These are phyloP conservation scores for Suillus subalutaceus DNA, from an alignment of 768 basidiomycete genomes.

Conservation along the genomic window DNA sequence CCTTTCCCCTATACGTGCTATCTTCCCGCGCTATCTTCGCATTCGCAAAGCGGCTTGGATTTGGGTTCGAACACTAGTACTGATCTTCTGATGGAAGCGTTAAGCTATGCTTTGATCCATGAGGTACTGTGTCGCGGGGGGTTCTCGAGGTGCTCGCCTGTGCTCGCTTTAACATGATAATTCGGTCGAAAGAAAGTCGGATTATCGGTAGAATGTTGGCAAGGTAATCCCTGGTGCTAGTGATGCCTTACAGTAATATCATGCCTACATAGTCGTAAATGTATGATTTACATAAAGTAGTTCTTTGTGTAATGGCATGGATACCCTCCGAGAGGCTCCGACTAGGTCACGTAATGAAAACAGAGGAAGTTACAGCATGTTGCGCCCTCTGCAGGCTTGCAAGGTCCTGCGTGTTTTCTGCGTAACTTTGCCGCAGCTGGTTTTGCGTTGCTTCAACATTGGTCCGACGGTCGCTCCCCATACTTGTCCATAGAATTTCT, in stretches of 20 bases:
- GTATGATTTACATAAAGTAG: background rate
- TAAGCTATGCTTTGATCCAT: background rate
- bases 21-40: background rate
- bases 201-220: background rate
- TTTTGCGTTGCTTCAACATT: background rate
- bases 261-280: background rate
- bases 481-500: background rate
- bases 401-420: background rate
- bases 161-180: background rate
- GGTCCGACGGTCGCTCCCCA: background rate
- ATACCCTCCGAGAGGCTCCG: background rate
- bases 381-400: background rate
- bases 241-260: background rate
- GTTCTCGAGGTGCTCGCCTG: background rate
- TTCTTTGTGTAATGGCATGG: background rate
- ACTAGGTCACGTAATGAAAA: background rate
- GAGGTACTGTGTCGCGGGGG: background rate
- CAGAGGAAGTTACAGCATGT: background rate
- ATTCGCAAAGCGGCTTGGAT: background rate
- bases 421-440: slow-evolving; percentile 1
- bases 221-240: background rate
- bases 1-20: background rate
- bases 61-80: background rate
- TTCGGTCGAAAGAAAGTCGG: background rate
- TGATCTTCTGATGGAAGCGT: no score